Percentiles rank a stretch among this genome's conserved stretches.
Evolutionary conservation across 257 asterid genomes (phyloP).

Genomic region (Capsicum pubescens): DNA sequence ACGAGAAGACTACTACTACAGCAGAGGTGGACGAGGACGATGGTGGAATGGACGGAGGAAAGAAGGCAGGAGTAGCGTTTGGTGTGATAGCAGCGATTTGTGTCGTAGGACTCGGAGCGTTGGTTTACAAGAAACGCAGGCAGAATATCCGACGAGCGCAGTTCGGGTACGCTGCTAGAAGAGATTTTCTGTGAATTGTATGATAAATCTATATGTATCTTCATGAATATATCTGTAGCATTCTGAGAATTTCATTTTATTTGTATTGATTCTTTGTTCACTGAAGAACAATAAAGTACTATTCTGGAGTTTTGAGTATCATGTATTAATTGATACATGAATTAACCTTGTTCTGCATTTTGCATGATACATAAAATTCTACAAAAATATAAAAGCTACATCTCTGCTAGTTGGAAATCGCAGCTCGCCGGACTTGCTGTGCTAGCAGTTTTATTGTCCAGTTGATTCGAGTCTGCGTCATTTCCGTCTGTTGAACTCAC

Average conservation of each 20-base stretch:
- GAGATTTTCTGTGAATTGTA: slow-evolving; percentile 52
- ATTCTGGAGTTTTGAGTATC: neutral
- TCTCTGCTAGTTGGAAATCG: neutral
- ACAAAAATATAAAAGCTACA: neutral
- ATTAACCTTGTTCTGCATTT: slow-evolving; percentile 13
- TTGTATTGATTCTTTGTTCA: slow-evolving; percentile 18
- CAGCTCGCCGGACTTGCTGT: slow-evolving; percentile 10
- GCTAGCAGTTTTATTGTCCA: neutral
- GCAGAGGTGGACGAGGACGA: slow-evolving; percentile 33
- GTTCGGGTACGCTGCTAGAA: slow-evolving; percentile 54
- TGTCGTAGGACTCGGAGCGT: slow-evolving; percentile 52
- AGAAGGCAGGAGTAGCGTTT: slow-evolving; percentile 67
- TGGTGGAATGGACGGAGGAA: slow-evolving; percentile 55
- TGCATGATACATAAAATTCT: slow-evolving; percentile 15
- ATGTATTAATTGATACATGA: neutral
- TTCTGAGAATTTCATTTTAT: neutral
- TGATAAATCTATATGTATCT: neutral
- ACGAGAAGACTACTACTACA: slow-evolving; percentile 18
- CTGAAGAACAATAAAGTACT: neutral
- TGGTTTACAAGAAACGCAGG: slow-evolving; percentile 74
- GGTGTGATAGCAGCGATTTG: slow-evolving; percentile 63
- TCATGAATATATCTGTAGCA: neutral
- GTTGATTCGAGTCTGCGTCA: slow-evolving; percentile 3
- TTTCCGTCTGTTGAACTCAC: slow-evolving; percentile 8
- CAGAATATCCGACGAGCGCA: slow-evolving; percentile 71